Percentiles rank a stretch among this genome's conserved stretches.
Evolutionary conservation across 352 stramenopile species (phyloP).

Genomic region (Phytophthora pinifolia): DNA sequence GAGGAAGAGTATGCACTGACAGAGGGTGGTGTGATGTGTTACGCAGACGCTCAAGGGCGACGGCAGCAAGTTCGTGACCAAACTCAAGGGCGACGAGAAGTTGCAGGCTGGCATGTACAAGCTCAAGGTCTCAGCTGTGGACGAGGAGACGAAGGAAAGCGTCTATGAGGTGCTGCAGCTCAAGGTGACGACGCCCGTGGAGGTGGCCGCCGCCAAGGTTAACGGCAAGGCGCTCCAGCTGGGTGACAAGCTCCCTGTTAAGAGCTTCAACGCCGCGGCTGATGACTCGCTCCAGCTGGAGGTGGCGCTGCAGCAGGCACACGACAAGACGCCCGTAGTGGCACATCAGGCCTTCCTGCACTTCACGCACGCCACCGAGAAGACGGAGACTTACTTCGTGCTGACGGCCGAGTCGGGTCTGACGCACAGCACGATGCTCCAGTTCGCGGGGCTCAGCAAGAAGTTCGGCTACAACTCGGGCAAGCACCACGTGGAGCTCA

Average conservation of each 20-base stretch:
- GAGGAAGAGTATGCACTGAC: background rate
- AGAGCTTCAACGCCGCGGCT: conserved; percentile 58
- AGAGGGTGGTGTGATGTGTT: background rate
- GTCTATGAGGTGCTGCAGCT: conserved; percentile 68
- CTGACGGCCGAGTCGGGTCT: conserved; percentile 44
- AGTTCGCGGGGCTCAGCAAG: conserved; percentile 71
- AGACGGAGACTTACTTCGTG: conserved; percentile 77
- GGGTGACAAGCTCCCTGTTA: conserved; percentile 54
- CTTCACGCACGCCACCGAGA: conserved; percentile 58
- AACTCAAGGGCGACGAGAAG: conserved; percentile 42
- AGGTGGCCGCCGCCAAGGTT: conserved; percentile 49
- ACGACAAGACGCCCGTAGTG: conserved; percentile 53
- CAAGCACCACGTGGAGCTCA: conserved; percentile 61
- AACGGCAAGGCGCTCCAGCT: conserved; percentile 53
- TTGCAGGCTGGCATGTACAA: conserved; percentile 76
- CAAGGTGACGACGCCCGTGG: conserved; percentile 73
- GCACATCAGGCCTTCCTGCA: conserved; percentile 82
- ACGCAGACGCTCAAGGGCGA: conserved; percentile 61
- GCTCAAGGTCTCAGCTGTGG: conserved; percentile 63
- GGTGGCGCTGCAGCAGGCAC: conserved; percentile 54
- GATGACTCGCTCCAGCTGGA: conserved; percentile 60
- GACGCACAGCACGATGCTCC: conserved; percentile 43
- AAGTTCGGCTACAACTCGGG: conserved; percentile 86
- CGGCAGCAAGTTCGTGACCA: conserved; percentile 57
- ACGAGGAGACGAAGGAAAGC: conserved; percentile 43